These are phyloP conservation scores for Fraxinus quadrangulata DNA, from an alignment of 257 asterid species.

Conservation along the genomic window DNA sequence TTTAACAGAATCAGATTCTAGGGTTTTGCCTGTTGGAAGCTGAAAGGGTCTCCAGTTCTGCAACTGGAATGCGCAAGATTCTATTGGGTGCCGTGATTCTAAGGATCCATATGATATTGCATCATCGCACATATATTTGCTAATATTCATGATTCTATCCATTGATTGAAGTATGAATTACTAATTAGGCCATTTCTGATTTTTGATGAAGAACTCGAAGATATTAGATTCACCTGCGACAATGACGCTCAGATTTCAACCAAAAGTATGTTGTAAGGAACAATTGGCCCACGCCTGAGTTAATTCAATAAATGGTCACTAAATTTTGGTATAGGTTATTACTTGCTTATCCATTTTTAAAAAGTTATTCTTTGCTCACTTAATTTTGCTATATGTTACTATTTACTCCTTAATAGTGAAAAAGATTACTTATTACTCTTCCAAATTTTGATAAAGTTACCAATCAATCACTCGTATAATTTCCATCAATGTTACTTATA, in stretches of 20 bases:
- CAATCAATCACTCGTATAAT: no score
- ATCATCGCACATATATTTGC: neutral
- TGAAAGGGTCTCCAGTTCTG: constrained; percentile 54
- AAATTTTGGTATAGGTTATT: no score
- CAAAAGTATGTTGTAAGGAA: no score
- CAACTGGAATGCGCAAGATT: constrained; percentile 57
- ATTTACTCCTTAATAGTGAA: no score
- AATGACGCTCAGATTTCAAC: neutral
- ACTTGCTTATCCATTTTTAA: no score
- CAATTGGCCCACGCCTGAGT: no score
- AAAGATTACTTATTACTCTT: no score
- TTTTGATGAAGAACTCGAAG: neutral
- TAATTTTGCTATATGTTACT: no score
- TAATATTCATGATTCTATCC: neutral
- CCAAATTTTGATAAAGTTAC: no score
- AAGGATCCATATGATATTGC: constrained; percentile 57
- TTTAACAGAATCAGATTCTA: constrained; percentile 56
- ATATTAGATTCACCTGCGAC: neutral
- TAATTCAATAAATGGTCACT: no score
- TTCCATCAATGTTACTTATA: no score
- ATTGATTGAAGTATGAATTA: neutral
- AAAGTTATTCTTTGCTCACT: no score
- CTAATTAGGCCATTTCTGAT: neutral
- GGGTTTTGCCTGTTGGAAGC: constrained; percentile 49
- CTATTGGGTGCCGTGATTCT: constrained; percentile 64